Evolutionary conservation across 768 basidiomycete species (phyloP).

Genomic region (Hemileccinum rubropunctum): DNA sequence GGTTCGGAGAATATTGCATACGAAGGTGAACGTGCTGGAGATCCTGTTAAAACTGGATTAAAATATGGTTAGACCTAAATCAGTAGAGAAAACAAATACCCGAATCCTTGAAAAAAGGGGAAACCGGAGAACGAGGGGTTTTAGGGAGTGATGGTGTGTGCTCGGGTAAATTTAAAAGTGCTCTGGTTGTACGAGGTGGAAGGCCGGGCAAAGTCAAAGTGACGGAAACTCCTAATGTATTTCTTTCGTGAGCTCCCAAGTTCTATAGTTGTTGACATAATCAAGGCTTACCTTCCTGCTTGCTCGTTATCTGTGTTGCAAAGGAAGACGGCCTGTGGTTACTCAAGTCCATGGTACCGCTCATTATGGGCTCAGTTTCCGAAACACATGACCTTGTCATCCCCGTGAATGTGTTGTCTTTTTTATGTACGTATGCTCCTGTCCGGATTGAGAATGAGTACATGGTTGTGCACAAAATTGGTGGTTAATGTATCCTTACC

Average conservation of each 20-base stretch:
- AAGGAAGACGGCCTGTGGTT: neutral
- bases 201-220: neutral
- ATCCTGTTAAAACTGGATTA: conserved; percentile 6
- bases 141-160: conserved; percentile 6
- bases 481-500: neutral
- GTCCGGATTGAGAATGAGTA: neutral
- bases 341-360: neutral
- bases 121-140: neutral
- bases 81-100: conserved; percentile 8
- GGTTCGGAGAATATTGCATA: conserved; percentile 52
- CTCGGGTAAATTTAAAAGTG: neutral
- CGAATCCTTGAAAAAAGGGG: neutral
- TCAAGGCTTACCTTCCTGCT: neutral
- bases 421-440: neutral
- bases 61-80: neutral
- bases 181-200: neutral
- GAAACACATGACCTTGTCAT: neutral
- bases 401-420: neutral
- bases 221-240: neutral
- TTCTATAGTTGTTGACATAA: neutral
- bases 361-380: neutral
- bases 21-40: conserved; percentile 33
- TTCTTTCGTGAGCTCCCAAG: neutral
- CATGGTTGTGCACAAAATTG: neutral
- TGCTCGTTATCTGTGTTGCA: neutral